phyloP scores from a whole-genome alignment of 1,284 basidiomycete species.

The Irpex rosettiformis region DNA sequence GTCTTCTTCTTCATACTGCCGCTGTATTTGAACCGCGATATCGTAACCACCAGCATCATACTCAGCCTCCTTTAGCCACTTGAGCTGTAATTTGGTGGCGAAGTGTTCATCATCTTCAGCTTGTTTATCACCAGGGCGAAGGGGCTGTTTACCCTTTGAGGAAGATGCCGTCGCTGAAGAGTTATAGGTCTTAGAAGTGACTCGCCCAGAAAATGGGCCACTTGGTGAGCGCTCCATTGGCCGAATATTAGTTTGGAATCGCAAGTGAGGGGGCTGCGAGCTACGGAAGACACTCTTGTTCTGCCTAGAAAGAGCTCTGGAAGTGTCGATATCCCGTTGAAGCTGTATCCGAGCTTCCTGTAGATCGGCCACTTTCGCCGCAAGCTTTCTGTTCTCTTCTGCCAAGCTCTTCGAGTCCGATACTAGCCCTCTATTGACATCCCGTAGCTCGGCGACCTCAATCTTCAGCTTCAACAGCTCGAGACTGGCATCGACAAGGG shows the following conservation, averaged over 20 bases:
- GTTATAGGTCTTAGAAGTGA: no score
- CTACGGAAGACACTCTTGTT: no score
- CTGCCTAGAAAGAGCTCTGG: background rate
- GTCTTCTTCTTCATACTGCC: slow-evolving; percentile 45
- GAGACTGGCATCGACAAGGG: slow-evolving; percentile 45
- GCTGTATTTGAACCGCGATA: slow-evolving; percentile 32
- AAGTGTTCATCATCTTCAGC: slow-evolving; percentile 19
- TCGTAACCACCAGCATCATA: background rate
- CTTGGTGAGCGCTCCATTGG: no score
- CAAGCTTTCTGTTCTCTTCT: slow-evolving; percentile 21
- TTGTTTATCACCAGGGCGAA: slow-evolving; percentile 6
- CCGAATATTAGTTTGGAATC: no score
- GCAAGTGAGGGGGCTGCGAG: no score
- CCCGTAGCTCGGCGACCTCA: slow-evolving; percentile 33
- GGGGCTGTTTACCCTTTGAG: slow-evolving; percentile 12
- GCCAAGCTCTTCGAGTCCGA: slow-evolving; percentile 29
- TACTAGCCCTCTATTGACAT: slow-evolving; percentile 28
- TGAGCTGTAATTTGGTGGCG: slow-evolving; percentile 25
- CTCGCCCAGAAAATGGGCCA: no score
- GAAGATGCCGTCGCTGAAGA: no score
- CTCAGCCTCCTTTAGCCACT: slow-evolving; percentile 10
- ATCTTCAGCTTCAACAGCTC: slow-evolving; percentile 39
- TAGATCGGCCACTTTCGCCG: slow-evolving; percentile 26
- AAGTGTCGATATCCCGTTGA: background rate
- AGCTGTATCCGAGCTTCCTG: slow-evolving; percentile 19